Base-by-base conservation (phyloP, 2,329 filamentous ascomycete species). In the Chrysoporthe puriensis region DNA sequence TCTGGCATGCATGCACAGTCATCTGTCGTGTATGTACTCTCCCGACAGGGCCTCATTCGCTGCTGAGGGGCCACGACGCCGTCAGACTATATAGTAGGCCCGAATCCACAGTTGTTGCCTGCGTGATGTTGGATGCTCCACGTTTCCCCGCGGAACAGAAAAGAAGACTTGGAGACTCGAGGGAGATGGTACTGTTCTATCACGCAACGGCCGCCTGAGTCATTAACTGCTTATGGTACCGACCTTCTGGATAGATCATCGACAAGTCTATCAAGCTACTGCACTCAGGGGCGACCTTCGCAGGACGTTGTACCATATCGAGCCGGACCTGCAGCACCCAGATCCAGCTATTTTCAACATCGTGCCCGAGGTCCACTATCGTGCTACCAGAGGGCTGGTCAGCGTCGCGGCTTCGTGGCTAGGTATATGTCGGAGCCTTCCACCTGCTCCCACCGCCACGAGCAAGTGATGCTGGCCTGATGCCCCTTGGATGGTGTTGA, bases 21-120 rank as follows among this genome's bases (percentile, higher is more conserved):
- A 40, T n/a, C 43, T 54, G 63, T 54, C 56, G 61, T 13, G 46
- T 62, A 62, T 16, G 48, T 68, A 48, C 26, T 62, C 14, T n/a
- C 34, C 13, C 34, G n/a, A 21, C 6, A 42, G 18, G 9, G 11
- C 54, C 44, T 54, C 54, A 66, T 60, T 68, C 63, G 67, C 63
- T 52, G 32, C 50, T n/a, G 57, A 52, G n/a, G 46, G 46, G 11
- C 26, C 14, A 59, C 4, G 44, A 46, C 14, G 11, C 16, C 18
- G 63, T 46, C 34, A 50, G 16, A 34, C 50, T 54, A 32, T 32
- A 21, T 14, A 54, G 50, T n/a, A 58, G 63, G 54, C 54, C 63
- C 63, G 63, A 42, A 58, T 34, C n/a, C 57, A 21, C 13, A 54
- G 14, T 34, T 52, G 21, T 26, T 54, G 26, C 32, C 21, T 54